Conservation (phyloP, 2,329 filamentous ascomycete species). For the Alternaria hordeiaustralica region DNA sequence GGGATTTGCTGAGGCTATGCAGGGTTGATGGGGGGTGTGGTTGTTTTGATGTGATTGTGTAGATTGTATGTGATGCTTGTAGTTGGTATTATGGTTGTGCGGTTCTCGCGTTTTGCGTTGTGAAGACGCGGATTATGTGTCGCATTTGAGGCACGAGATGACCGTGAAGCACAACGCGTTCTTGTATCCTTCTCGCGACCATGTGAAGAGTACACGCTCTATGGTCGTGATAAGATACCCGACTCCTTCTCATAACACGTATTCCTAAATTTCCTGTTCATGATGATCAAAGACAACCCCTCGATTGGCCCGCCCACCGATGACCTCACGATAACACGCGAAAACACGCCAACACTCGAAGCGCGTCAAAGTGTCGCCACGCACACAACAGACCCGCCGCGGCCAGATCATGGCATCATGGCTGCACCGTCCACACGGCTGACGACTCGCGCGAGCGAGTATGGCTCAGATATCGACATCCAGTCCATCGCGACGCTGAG, state of each 20-base stretch:
- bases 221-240: not conserved
- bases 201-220: not conserved
- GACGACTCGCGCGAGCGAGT: constrained; percentile 56
- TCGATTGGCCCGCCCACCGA: constrained; percentile 6
- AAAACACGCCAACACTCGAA: constrained; percentile 15
- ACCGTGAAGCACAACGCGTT: not conserved
- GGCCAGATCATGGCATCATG: constrained; percentile 36
- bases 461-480: constrained; percentile 67
- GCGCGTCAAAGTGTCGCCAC: constrained; percentile 18
- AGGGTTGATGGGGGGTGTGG: not conserved
- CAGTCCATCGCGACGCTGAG: constrained; percentile 52
- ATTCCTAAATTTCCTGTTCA: not conserved
- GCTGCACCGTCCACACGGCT: constrained; percentile 16
- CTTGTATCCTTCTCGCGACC: not conserved
- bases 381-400: constrained; percentile 2
- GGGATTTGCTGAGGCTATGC: not conserved
- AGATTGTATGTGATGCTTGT: not conserved
- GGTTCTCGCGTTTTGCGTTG: not conserved
- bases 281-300: not conserved
- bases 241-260: not conserved
- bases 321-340: constrained; percentile 26
- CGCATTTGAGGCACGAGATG: not conserved
- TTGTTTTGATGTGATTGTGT: not conserved
- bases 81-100: not conserved
- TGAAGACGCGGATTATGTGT: not conserved